phyloP scores from a whole-genome alignment of 495 filamentous ascomycete genomes.

The Aspergillus cristatus region DNA sequence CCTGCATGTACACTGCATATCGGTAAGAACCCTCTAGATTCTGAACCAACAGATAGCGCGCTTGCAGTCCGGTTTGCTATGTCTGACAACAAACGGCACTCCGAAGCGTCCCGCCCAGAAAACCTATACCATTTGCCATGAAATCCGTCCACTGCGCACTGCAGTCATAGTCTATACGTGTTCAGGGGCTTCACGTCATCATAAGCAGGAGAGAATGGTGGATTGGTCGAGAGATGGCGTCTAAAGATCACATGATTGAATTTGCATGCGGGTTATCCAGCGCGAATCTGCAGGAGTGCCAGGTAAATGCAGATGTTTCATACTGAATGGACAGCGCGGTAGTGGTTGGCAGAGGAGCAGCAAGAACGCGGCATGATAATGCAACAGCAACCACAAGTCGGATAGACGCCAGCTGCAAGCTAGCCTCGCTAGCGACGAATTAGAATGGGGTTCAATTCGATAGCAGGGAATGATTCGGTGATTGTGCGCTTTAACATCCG shows the following conservation, averaged over 20 bases:
- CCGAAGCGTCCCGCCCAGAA: slow-evolving; percentile 16
- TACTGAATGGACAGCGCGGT: slow-evolving; percentile 14
- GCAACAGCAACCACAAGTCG: slow-evolving; percentile 12
- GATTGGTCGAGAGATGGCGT: slow-evolving; percentile 15
- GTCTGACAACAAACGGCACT: slow-evolving; percentile 16
- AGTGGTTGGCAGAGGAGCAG: slow-evolving; percentile 2
- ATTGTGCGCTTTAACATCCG: too few relatives aligned
- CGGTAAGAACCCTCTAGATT: slow-evolving; percentile 6
- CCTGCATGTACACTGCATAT: neutral
- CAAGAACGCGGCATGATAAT: slow-evolving; percentile 5
- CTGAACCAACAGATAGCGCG: slow-evolving; percentile 11
- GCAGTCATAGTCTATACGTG: slow-evolving; percentile 10
- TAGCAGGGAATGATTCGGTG: too few relatives aligned
- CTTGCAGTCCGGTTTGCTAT: slow-evolving; percentile 14
- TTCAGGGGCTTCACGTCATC: slow-evolving; percentile 4
- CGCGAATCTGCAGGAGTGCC: slow-evolving; percentile 27
- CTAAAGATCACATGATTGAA: slow-evolving; percentile 34
- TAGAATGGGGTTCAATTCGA: slow-evolving; percentile 2
- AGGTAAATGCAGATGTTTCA: slow-evolving; percentile 4
- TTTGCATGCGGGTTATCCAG: slow-evolving; percentile 29
- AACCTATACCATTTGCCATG: neutral
- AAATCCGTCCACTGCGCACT: slow-evolving; percentile 10
- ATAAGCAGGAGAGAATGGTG: slow-evolving; percentile 8
- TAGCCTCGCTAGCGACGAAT: slow-evolving; percentile 16
- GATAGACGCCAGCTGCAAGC: slow-evolving; percentile 13